Percentiles rank a stretch among this genome's conserved stretches.
These are phyloP conservation scores for Mucor velutinosus DNA, from an alignment of 371 early-diverging fungal species.

Conservation along the genomic window DNA sequence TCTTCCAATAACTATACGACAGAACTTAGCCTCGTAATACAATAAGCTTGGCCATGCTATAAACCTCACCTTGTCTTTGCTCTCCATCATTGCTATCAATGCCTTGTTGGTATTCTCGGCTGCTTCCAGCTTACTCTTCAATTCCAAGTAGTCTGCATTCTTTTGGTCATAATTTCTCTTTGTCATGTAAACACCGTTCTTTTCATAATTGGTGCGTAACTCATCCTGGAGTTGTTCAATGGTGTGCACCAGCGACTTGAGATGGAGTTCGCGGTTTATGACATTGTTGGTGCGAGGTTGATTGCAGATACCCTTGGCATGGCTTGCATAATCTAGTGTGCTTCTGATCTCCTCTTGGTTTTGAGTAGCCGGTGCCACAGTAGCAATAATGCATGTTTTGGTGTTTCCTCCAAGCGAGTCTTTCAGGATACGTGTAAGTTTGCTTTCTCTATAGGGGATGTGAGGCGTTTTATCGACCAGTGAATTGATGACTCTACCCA, in stretches of 20 bases:
- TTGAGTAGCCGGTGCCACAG: constrained; percentile 79
- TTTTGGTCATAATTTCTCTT: constrained; percentile 57
- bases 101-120: background rate
- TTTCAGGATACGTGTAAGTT: constrained; percentile 94
- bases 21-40: background rate
- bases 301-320: constrained; percentile 94
- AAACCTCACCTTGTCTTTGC: background rate
- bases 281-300: constrained; percentile 85
- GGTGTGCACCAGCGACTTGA: constrained; percentile 79
- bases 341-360: constrained; percentile 89
- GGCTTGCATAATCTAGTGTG: constrained; percentile 94
- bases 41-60: background rate
- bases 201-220: constrained; percentile 54
- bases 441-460: constrained; percentile 94
- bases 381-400: constrained; percentile 95
- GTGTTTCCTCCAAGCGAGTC: constrained; percentile 94
- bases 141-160: constrained; percentile 15
- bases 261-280: constrained; percentile 85
- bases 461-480: constrained; percentile 81
- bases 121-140: background rate
- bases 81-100: background rate
- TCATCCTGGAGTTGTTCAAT: constrained; percentile 69
- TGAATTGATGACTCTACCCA: constrained; percentile 93
- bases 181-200: constrained; percentile 74
- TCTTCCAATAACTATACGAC: background rate